Percentiles rank a stretch among this genome's conserved stretches.
These are phyloP conservation scores for Marasmius sp. DNA, from an alignment of 1,284 basidiomycete genomes.

Conservation along the genomic window DNA sequence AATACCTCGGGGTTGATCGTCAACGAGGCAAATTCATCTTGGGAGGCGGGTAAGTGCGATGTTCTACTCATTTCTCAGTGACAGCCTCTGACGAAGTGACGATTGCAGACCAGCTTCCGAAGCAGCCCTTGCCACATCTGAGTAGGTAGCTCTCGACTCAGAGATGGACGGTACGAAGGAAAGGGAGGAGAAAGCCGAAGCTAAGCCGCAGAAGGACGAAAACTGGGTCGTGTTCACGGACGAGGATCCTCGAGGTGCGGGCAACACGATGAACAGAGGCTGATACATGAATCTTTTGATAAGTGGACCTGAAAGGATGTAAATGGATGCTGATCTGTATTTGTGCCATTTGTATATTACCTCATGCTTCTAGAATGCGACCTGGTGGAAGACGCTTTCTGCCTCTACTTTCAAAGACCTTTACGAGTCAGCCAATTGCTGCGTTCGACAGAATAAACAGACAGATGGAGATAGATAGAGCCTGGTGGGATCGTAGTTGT, in stretches of 20 bases:
- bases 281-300: slow-evolving; percentile 31
- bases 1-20: slow-evolving; percentile 88
- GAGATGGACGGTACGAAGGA: slow-evolving; percentile 81
- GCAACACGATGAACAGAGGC: slow-evolving; percentile 95
- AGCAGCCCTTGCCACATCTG: slow-evolving; percentile 67
- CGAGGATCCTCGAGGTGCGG: slow-evolving; percentile 77
- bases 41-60: slow-evolving; percentile 74
- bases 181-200: slow-evolving; percentile 73
- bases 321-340: neutral
- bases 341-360: too few species aligned
- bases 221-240: slow-evolving; percentile 87
- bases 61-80: neutral
- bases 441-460: too few species aligned
- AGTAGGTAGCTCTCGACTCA: slow-evolving; percentile 74
- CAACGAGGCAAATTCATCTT: slow-evolving; percentile 85
- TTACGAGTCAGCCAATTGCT: too few species aligned
- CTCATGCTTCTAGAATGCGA: too few species aligned
- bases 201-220: slow-evolving; percentile 81
- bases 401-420: too few species aligned
- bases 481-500: too few species aligned
- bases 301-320: neutral
- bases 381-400: too few species aligned
- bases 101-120: slow-evolving; percentile 65
- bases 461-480: too few species aligned
- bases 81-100: slow-evolving; percentile 6